Evolutionary conservation across 2,329 filamentous ascomycete genomes (phyloP), one percentile per base, ranked within the genome.

Genomic region (Fusarium haematococcum): DNA sequence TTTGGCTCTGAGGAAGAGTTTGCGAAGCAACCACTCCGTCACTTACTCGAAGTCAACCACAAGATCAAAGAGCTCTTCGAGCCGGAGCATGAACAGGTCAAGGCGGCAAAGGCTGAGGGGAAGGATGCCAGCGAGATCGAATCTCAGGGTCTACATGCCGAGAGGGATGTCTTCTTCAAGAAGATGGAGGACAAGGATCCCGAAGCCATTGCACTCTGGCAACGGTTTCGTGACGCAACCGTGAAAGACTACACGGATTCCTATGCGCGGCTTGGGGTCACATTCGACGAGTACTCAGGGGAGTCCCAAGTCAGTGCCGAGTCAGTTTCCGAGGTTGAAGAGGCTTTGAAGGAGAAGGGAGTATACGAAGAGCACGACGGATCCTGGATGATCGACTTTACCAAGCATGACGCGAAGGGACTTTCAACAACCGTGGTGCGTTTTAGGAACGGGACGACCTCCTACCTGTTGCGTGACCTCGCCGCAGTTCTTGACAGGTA

Each of bases 371-470:
- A 90, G 65, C 90, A 88, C 27, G 90, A 94, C 13, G 92, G 90
- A 2, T 91, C 92, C 0, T 88, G 90, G 73, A 89, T 93, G 73
- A 90, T 94, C 59, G 91, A 95, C 81, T 90, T 94, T 68, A 86
- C 88, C 37, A 93, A 94, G 79, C 90, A 94, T 78, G 92, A 92
- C 79, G 92, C 91, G 70, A 93, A 91, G 80, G 92, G 92, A 58
- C 87, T 94, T 2, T 92, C 91, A 20, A 91, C 90, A 73, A 91
- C 91, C 0, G 87, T 94, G 39, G 85, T 94, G 56, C 86, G 92
- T 74, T 91, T 91, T 79, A 89, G 91, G 4, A 81, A 75, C 1
- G 78, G 78, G 63, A 83, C 64, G 14, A 85, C 30, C 37, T 81
- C 69, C 37, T 82, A 95, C 80, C 86, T 94, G 20, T 91, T 93